Percentiles rank a stretch among this genome's conserved stretches.
These are phyloP conservation scores for Mycena chlorophos DNA, from an alignment of 768 basidiomycete species.

Conservation along the genomic window DNA sequence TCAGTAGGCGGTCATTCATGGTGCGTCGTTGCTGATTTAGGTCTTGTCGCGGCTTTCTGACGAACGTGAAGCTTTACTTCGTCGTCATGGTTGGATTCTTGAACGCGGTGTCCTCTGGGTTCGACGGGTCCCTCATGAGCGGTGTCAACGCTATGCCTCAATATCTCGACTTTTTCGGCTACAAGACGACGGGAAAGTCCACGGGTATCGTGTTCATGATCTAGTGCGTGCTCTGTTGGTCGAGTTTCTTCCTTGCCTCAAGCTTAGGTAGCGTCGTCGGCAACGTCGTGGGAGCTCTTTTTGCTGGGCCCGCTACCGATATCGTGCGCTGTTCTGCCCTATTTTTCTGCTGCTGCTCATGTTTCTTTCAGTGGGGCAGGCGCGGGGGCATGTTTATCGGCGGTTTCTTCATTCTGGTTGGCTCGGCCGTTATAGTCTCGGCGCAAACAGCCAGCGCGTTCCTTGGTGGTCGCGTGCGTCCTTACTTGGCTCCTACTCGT, in stretches of 20 bases:
- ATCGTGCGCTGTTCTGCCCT: slow-evolving; percentile 10
- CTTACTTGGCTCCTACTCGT: neutral
- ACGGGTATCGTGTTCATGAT: slow-evolving; percentile 27
- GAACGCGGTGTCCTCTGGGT: slow-evolving; percentile 26
- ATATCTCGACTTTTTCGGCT: slow-evolving; percentile 19
- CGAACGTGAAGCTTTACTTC: slow-evolving; percentile 21
- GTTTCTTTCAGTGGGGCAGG: slow-evolving; percentile 15
- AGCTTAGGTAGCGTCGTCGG: slow-evolving; percentile 20
- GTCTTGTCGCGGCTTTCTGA: neutral
- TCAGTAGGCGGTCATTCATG: slow-evolving; percentile 22
- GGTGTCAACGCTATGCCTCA: slow-evolving; percentile 27
- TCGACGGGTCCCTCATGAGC: slow-evolving; percentile 25
- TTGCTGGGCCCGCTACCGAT: slow-evolving; percentile 27
- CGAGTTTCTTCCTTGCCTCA: neutral
- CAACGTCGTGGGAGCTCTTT: slow-evolving; percentile 27
- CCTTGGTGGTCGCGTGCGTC: slow-evolving; percentile 25
- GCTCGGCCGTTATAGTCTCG: slow-evolving; percentile 25
- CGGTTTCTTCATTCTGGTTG: slow-evolving; percentile 30
- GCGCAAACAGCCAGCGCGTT: slow-evolving; percentile 29
- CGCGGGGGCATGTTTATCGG: slow-evolving; percentile 36
- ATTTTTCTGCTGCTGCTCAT: neutral
- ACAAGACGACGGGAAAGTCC: slow-evolving; percentile 15
- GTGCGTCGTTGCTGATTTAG: neutral
- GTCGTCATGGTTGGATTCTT: slow-evolving; percentile 26
- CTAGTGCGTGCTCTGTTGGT: slow-evolving; percentile 5